phyloP scores from a whole-genome alignment of 2,329 filamentous ascomycete genomes.

The Stagonosporopsis rhizophila region DNA sequence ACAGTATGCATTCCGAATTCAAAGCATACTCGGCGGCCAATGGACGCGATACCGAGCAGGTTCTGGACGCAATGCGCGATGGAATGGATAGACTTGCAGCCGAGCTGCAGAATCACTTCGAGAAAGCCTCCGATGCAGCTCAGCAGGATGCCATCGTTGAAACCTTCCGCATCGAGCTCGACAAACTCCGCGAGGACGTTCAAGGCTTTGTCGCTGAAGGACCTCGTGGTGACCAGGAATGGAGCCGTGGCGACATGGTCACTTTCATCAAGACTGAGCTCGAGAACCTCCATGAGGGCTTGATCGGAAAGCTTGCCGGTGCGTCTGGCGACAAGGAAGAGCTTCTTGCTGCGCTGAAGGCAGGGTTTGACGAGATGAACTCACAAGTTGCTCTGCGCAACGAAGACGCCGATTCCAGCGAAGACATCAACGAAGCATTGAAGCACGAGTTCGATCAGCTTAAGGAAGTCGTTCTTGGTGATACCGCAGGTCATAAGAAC shows the following conservation, averaged over 20 bases:
- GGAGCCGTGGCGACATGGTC: slow-evolving; percentile 55
- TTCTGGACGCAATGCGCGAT: slow-evolving; percentile 86
- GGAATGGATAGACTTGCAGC: slow-evolving; percentile 80
- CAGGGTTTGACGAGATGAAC: slow-evolving; percentile 52
- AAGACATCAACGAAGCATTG: slow-evolving; percentile 70
- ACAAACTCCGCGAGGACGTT: slow-evolving; percentile 67
- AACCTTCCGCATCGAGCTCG: slow-evolving; percentile 68
- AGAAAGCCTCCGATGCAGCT: slow-evolving; percentile 71
- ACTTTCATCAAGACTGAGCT: slow-evolving; percentile 64
- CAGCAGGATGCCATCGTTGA: slow-evolving; percentile 82
- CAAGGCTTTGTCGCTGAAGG: slow-evolving; percentile 59
- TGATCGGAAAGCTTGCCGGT: slow-evolving; percentile 57
- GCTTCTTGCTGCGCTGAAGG: slow-evolving; percentile 49
- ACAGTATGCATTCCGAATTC: slow-evolving; percentile 69
- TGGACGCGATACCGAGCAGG: slow-evolving; percentile 84
- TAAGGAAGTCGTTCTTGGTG: slow-evolving; percentile 74
- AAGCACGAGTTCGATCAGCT: slow-evolving; percentile 84
- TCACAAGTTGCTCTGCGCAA: slow-evolving; percentile 48
- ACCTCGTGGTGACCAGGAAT: slow-evolving; percentile 51
- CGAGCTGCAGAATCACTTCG: slow-evolving; percentile 83
- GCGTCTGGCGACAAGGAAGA: slow-evolving; percentile 46
- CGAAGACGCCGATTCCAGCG: slow-evolving; percentile 48
- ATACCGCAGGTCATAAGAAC: slow-evolving; percentile 63
- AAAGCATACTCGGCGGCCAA: slow-evolving; percentile 82
- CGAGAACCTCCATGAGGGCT: slow-evolving; percentile 65